Evolutionary conservation across 139 green algal genomes (phyloP), one percentile per base, ranked within the genome.

Genomic region (Dunaliella primolecta): DNA sequence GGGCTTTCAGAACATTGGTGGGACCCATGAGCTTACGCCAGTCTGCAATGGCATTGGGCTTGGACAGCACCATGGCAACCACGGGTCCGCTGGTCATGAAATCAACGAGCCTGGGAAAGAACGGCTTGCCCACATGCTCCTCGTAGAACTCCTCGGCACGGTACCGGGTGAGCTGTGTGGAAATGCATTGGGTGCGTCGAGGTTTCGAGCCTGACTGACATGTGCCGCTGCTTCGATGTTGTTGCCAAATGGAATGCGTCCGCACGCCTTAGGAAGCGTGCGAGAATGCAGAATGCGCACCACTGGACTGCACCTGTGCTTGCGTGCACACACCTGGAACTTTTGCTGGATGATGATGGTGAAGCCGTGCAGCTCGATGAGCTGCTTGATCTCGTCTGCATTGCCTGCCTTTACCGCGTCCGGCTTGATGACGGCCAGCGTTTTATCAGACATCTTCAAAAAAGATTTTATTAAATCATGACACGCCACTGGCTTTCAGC

Each of bases 71-170:
- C 72, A 95, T 33, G 2, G 95, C 95, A 80, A 89, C 92, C 23
- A 96, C 88, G 0, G 93, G 93, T 0, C 93, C 95, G 78, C 89
- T 93, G 46, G 91, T 95, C 94, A 98, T 97, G 87, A 96, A 96
- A 27, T 90, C 81, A 0, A 96, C 85, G 30, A 98, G 88, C 1
- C 87, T 90, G 3, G 77, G 77, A 74, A 94, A 96, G 89, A 96
- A 98, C 0, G 86, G 70, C 84, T 96, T 96, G 33, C 91, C 94
- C 27, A 91, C 85, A 86, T 97, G 95, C 86, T 97, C 94, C 29
- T n/a, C 87, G 87, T 97, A 98, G 87, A 98, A 98, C 78, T 96
- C 92, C 85, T 94, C 90, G 21, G 93, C 94, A 0, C 88, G 78
- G 15, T 36, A 30, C 35, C n/a, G 31, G 0, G 87, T 94, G 15